phyloP scores from a whole-genome alignment of 148 eudicot species.

The Chenopodium formosanum region DNA sequence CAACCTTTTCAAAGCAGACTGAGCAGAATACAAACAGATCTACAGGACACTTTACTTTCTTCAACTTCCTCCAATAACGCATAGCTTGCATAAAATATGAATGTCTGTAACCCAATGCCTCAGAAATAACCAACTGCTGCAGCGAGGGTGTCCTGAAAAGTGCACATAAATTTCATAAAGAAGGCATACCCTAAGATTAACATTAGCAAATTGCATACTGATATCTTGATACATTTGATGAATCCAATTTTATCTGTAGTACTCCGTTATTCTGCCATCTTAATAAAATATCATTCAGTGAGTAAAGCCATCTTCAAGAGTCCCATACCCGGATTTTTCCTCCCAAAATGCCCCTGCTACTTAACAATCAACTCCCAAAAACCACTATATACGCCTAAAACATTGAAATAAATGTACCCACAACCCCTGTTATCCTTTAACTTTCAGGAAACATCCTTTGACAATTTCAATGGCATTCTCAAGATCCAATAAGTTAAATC shows the following conservation, averaged over 20 bases:
- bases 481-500: background rate
- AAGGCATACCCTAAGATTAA: background rate
- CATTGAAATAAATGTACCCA: background rate
- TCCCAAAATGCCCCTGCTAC: background rate
- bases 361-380: background rate
- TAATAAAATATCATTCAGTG: too few relatives aligned
- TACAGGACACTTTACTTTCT: background rate
- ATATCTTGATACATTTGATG: too few relatives aligned
- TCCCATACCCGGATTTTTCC: background rate
- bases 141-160: background rate
- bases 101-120: background rate
- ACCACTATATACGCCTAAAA: background rate
- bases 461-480: background rate
- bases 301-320: too few relatives aligned
- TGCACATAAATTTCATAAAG: background rate
- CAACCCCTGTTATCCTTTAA: background rate
- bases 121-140: background rate
- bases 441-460: background rate
- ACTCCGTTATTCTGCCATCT: too few relatives aligned
- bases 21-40: background rate
- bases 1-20: background rate
- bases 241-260: too few relatives aligned
- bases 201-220: background rate
- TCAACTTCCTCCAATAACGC: background rate
- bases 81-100: background rate